These are phyloP conservation scores for Tubosaeta sp. DNA, from an alignment of 768 basidiomycete genomes.

Conservation along the genomic window DNA sequence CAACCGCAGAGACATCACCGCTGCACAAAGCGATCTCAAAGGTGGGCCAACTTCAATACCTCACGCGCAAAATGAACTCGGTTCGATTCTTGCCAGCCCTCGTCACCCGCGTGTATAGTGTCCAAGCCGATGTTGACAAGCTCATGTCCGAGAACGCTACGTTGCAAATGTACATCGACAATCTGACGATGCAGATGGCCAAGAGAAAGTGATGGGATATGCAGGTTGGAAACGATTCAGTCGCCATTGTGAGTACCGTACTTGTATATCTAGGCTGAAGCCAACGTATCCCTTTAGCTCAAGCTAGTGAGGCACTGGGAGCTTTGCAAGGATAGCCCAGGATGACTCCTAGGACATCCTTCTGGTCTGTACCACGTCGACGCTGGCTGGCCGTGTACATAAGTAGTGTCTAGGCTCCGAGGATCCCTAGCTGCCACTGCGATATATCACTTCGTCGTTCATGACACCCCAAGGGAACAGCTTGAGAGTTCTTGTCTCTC, in stretches of 20 bases:
- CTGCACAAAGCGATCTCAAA: slow-evolving; percentile 73
- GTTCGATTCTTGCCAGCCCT: slow-evolving; percentile 44
- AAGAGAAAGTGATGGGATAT: slow-evolving; percentile 55
- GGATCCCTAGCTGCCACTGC: neutral
- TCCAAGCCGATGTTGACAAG: slow-evolving; percentile 79
- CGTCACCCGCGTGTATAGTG: slow-evolving; percentile 57
- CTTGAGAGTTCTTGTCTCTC: no score
- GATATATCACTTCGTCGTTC: neutral
- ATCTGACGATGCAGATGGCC: slow-evolving; percentile 83
- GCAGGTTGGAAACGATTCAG: neutral
- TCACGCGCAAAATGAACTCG: neutral
- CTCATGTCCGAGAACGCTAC: slow-evolving; percentile 75
- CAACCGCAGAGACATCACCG: slow-evolving; percentile 59
- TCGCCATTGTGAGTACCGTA: slow-evolving; percentile 4
- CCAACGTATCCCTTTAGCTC: neutral
- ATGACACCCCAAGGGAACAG: neutral
- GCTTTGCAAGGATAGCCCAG: no score
- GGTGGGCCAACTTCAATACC: slow-evolving; percentile 36
- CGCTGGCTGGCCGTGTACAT: slow-evolving; percentile 10
- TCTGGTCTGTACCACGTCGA: neutral
- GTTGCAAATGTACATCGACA: slow-evolving; percentile 87
- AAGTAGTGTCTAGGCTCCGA: neutral
- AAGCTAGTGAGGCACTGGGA: neutral
- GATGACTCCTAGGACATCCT: neutral
- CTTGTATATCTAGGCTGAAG: neutral